phyloP scores from a whole-genome alignment of 192 early-diverging fungal genomes.

The Coemansia sp. region DNA sequence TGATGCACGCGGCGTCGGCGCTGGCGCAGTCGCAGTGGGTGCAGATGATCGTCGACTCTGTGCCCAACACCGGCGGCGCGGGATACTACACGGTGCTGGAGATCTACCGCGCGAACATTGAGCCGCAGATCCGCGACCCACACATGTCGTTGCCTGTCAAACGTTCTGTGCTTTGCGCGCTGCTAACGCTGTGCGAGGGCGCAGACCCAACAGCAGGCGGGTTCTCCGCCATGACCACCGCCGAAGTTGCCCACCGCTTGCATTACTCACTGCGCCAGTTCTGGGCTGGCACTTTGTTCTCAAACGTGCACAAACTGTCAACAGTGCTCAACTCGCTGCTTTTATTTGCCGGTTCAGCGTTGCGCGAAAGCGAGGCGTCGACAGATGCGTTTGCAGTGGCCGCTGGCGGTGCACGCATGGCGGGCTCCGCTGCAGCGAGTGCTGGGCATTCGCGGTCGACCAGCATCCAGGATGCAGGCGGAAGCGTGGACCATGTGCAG shows the following conservation, averaged over 20 bases:
- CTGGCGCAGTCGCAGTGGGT: slow-evolving; percentile 38
- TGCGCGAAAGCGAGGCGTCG: slow-evolving; percentile 46
- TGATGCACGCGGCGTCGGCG: slow-evolving; percentile 22
- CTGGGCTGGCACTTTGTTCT: slow-evolving; percentile 25
- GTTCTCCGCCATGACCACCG: slow-evolving; percentile 51
- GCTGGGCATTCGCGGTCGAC: not conserved
- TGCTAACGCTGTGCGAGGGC: slow-evolving; percentile 45
- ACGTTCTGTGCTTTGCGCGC: slow-evolving; percentile 33
- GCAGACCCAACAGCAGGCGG: slow-evolving; percentile 27
- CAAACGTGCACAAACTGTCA: slow-evolving; percentile 2
- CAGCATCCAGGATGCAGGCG: not conserved
- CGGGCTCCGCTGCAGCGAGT: not conserved
- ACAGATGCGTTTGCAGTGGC: slow-evolving; percentile 48
- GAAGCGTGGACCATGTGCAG: slow-evolving; percentile 15
- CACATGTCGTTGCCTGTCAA: slow-evolving; percentile 25
- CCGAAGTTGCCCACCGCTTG: slow-evolving; percentile 46
- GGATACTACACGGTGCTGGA: slow-evolving; percentile 25
- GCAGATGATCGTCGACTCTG: slow-evolving; percentile 18
- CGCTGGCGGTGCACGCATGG: slow-evolving; percentile 21
- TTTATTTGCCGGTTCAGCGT: slow-evolving; percentile 38
- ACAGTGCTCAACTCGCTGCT: slow-evolving; percentile 39
- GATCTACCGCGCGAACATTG: slow-evolving; percentile 43
- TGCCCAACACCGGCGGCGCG: slow-evolving; percentile 6
- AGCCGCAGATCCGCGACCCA: slow-evolving; percentile 26
- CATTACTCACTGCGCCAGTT: slow-evolving; percentile 25